These are phyloP conservation scores for Neckera pumila DNA, from an alignment of 225 moss, liverwort and hornwort species.

Conservation along the genomic window DNA sequence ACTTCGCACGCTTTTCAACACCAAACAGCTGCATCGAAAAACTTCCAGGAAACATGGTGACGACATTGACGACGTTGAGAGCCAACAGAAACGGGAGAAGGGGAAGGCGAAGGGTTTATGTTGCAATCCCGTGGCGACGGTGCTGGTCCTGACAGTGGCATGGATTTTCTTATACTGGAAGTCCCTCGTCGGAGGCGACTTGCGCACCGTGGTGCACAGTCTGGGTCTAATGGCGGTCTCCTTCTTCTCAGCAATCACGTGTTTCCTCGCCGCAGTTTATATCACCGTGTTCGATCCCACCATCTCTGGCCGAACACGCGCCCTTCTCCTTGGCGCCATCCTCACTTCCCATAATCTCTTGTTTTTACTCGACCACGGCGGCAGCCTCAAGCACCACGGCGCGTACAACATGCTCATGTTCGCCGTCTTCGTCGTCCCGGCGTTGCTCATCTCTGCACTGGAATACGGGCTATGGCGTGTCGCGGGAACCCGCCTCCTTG, in stretches of 20 bases:
- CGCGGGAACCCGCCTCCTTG: constrained; percentile 1
- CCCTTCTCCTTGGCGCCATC: constrained; percentile 7
- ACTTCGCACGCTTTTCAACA: neutral
- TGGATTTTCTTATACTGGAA: constrained; percentile 28
- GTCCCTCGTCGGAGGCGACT: constrained; percentile 37
- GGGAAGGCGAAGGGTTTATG: neutral
- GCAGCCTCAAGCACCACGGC: constrained; percentile 30
- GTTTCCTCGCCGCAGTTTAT: constrained; percentile 23
- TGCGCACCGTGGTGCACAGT: constrained; percentile 20
- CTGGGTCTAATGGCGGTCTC: constrained; percentile 19
- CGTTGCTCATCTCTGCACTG: constrained; percentile 9
- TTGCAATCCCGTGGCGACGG: constrained; percentile 21
- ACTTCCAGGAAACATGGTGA: constrained; percentile 6
- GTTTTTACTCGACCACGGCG: constrained; percentile 33
- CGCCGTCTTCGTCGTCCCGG: constrained; percentile 21
- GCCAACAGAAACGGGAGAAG: neutral
- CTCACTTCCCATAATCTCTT: constrained; percentile 10
- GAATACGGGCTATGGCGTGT: constrained; percentile 37
- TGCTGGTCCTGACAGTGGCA: constrained; percentile 6
- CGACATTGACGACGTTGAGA: neutral
- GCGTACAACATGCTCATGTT: constrained; percentile 52
- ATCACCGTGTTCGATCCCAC: constrained; percentile 23
- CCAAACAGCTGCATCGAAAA: constrained; percentile 15
- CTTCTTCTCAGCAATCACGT: constrained; percentile 23
- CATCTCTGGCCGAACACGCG: constrained; percentile 12